Evolutionary conservation across 164 flowering plant genomes (phyloP).

Genomic region (Tetrastigma voinierianum): DNA sequence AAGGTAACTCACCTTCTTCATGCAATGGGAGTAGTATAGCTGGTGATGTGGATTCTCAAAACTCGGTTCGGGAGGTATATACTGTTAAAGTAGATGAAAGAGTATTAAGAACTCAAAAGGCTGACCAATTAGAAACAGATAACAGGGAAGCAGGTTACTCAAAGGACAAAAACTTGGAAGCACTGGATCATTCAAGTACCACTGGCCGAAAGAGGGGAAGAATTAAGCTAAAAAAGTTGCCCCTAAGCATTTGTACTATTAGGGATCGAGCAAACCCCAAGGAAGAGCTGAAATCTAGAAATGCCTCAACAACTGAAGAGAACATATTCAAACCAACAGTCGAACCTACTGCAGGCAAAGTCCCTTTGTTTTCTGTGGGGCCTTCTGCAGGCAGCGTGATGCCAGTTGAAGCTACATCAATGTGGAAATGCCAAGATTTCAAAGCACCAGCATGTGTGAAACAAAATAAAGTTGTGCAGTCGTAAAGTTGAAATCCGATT

Average conservation of each 20-base stretch:
- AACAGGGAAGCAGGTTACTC: conserved; percentile 34
- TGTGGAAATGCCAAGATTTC: conserved; percentile 59
- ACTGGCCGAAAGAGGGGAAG: conserved; percentile 62
- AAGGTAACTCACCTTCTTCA: conserved; percentile 25
- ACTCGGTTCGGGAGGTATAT: conserved; percentile 18
- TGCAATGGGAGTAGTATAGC: conserved; percentile 34
- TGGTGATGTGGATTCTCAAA: conserved; percentile 27
- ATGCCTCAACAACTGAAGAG: conserved; percentile 28
- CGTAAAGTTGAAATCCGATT: conserved; percentile 27
- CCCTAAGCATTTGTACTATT: conserved; percentile 57
- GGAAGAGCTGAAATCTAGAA: conserved; percentile 31
- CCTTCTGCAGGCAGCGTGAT: conserved; percentile 27
- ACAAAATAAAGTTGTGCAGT: conserved; percentile 61
- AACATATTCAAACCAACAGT: conserved; percentile 24
- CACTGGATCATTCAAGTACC: conserved; percentile 25
- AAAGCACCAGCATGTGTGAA: conserved; percentile 45
- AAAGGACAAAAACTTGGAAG: conserved; percentile 36
- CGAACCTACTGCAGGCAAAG: conserved; percentile 17
- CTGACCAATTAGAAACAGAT: conserved; percentile 25
- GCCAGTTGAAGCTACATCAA: conserved; percentile 37
- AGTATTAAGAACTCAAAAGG: conserved; percentile 18
- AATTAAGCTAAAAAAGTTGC: conserved; percentile 65
- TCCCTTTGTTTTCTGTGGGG: conserved; percentile 33
- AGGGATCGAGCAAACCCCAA: conserved; percentile 55
- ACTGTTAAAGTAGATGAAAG: conserved; percentile 31